Conservation (phyloP, 345 rosid species). For the Psidium guajava region DNA sequence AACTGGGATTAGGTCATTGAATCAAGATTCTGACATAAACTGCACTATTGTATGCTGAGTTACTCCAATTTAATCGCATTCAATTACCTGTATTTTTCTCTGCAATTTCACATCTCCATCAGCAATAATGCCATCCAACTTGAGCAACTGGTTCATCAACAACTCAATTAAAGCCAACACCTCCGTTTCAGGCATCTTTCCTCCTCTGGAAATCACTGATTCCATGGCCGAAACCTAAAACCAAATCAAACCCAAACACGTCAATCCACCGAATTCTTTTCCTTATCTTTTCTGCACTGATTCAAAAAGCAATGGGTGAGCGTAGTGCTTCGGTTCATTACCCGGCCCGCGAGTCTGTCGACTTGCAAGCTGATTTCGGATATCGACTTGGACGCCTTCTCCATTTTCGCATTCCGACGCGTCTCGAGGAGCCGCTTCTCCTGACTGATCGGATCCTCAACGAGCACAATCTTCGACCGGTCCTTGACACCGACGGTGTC, state of each 20-base stretch:
- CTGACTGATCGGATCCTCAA: slow-evolving; percentile 84
- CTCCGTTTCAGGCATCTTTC: slow-evolving; percentile 65
- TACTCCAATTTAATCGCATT: not conserved
- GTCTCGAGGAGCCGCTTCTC: slow-evolving; percentile 75
- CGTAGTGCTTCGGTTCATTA: not conserved
- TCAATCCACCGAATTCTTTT: not conserved
- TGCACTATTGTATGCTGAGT: not conserved
- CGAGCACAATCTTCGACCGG: slow-evolving; percentile 74
- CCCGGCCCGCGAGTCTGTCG: slow-evolving; percentile 83
- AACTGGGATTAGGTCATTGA: not conserved
- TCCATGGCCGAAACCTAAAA: slow-evolving; percentile 82
- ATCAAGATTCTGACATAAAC: not conserved
- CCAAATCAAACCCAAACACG: slow-evolving; percentile 4
- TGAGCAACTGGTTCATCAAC: slow-evolving; percentile 91
- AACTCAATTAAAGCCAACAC: slow-evolving; percentile 54
- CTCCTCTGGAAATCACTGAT: slow-evolving; percentile 56
- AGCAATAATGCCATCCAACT: slow-evolving; percentile 70
- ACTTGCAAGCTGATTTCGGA: slow-evolving; percentile 88
- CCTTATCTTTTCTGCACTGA: not conserved
- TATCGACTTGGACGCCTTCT: slow-evolving; percentile 79
- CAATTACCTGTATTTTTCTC: slow-evolving; percentile 91
- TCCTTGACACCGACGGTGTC: slow-evolving; percentile 88
- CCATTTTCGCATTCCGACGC: slow-evolving; percentile 78
- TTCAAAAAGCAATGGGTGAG: not conserved
- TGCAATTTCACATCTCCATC: slow-evolving; percentile 93